Conservation (phyloP, 306 rosid species). For the Cicer cuneatum region DNA sequence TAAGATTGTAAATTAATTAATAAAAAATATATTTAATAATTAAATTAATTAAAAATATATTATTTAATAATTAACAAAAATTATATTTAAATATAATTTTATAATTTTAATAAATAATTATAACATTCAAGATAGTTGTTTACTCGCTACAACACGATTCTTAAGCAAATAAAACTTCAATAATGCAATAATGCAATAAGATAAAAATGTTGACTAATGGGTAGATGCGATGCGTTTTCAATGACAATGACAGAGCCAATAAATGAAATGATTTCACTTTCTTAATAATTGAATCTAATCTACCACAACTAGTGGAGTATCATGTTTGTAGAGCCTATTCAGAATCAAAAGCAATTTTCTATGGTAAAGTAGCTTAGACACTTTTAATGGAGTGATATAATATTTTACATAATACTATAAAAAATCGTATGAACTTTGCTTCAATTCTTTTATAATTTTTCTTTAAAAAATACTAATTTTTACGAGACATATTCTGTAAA, state of each 20-base stretch:
- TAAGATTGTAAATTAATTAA: too few relatives aligned
- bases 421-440: background rate
- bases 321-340: slow-evolving; percentile 19
- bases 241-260: background rate
- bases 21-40: too few relatives aligned
- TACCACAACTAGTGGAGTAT: slow-evolving; percentile 27
- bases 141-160: slow-evolving; percentile 8
- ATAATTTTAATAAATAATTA: too few relatives aligned
- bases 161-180: background rate
- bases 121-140: too few relatives aligned
- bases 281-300: slow-evolving; percentile 12
- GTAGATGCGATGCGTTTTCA: slow-evolving; percentile 6
- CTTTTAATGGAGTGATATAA: background rate
- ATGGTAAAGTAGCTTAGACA: background rate
- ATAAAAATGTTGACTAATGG: slow-evolving; percentile 2
- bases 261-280: slow-evolving; percentile 20
- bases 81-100: too few relatives aligned
- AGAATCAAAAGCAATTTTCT: too few relatives aligned
- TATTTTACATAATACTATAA: background rate
- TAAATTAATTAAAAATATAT: too few relatives aligned
- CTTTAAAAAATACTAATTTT: too few relatives aligned
- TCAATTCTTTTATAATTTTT: background rate
- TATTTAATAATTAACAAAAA: too few relatives aligned
- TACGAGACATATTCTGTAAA: too few relatives aligned
- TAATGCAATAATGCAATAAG: slow-evolving; percentile 14